Evolutionary conservation across 352 stramenopile genomes (phyloP).

Genomic region (Globisporangium canariense): DNA sequence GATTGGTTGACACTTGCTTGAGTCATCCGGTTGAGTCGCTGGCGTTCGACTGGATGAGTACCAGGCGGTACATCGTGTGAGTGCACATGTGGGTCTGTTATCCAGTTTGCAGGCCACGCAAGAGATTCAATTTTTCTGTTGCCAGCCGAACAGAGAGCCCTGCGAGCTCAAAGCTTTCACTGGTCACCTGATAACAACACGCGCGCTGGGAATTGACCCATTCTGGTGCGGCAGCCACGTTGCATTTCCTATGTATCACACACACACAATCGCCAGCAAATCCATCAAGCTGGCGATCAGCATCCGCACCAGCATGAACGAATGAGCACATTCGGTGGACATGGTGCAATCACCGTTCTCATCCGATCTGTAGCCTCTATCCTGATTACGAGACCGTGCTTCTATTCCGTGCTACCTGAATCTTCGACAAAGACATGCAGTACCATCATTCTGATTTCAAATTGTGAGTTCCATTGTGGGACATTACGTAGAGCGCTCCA

Average conservation of each 20-base stretch:
- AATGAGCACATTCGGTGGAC: neutral
- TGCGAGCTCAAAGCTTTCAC: neutral
- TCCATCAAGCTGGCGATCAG: neutral
- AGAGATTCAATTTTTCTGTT: no score
- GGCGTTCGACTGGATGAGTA: neutral
- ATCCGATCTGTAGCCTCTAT: neutral
- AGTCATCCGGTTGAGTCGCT: neutral
- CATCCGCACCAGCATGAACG: neutral
- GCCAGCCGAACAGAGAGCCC: no score
- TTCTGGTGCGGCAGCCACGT: slow-evolving; percentile 8
- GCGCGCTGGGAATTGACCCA: neutral
- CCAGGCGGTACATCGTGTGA: neutral
- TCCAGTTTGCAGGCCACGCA: neutral
- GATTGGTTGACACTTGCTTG: neutral
- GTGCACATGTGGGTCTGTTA: neutral
- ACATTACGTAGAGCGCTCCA: slow-evolving; percentile 11
- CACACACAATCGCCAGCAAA: neutral
- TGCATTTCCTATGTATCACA: neutral
- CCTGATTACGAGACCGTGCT: slow-evolving; percentile 6
- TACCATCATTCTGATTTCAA: slow-evolving; percentile 7
- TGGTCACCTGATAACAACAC: slow-evolving; percentile 5
- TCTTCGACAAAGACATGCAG: slow-evolving; percentile 8
- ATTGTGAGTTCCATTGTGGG: neutral
- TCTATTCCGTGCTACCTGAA: slow-evolving; percentile 5
- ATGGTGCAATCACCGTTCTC: neutral